Conservation (phyloP, 768 basidiomycete species). For the Termitomyces sp. region DNA sequence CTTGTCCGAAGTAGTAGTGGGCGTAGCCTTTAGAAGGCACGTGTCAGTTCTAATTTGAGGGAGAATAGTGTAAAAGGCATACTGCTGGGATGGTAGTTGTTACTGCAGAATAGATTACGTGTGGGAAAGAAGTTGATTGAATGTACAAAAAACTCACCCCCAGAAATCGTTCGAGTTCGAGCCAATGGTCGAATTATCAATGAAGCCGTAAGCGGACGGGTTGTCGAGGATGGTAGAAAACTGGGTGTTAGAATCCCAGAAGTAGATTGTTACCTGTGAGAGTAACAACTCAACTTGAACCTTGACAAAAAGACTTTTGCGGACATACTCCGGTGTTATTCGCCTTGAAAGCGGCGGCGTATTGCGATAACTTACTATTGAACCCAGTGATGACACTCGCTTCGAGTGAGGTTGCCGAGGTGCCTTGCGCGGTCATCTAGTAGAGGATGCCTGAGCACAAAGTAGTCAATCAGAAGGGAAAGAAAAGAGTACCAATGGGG, state of each 20-base stretch:
- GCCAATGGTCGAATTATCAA: constrained; percentile 49
- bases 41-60: neutral
- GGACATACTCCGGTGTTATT: constrained; percentile 43
- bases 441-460: neutral
- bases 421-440: constrained; percentile 47
- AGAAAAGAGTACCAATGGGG: constrained; percentile 33
- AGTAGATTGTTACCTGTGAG: constrained; percentile 40
- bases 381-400: constrained; percentile 47
- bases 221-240: constrained; percentile 48
- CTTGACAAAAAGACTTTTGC: neutral
- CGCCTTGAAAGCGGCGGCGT: constrained; percentile 38
- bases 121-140: neutral
- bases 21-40: constrained; percentile 29
- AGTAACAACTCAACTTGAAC: neutral
- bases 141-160: constrained; percentile 36
- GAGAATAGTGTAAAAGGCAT: constrained; percentile 17
- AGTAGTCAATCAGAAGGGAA: neutral
- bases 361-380: constrained; percentile 46
- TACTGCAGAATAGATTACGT: constrained; percentile 28
- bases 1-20: constrained; percentile 34
- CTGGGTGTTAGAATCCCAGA: constrained; percentile 48
- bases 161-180: constrained; percentile 45
- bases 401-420: constrained; percentile 36
- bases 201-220: constrained; percentile 51
- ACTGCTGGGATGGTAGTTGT: constrained; percentile 56